Conservation (phyloP, 2,329 filamentous ascomycete species). For the Cryphonectria japonica region DNA sequence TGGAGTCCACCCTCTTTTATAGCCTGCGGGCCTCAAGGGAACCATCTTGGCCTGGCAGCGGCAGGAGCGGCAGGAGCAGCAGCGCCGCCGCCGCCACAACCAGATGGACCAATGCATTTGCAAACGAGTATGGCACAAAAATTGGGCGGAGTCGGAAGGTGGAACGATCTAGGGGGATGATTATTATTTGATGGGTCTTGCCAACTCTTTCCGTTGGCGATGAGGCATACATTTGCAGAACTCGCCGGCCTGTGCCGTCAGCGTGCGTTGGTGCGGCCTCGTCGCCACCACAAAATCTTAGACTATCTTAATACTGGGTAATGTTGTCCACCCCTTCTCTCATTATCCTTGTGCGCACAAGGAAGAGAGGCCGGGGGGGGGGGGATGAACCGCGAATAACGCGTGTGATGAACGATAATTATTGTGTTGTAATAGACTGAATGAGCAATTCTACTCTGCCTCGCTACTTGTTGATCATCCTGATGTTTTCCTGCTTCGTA, state of each 20-base stretch:
- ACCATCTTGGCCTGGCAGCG: background rate
- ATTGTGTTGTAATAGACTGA: slow-evolving; percentile 6
- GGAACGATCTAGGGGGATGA: background rate
- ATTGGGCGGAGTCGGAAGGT: background rate
- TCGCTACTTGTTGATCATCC: background rate
- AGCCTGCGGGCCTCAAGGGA: background rate
- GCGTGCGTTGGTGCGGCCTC: background rate
- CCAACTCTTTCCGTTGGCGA: background rate
- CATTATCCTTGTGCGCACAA: background rate
- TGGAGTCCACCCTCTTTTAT: background rate
- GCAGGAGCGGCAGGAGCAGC: background rate
- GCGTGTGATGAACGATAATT: background rate
- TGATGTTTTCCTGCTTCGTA: background rate
- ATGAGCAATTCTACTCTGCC: background rate
- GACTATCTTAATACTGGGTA: background rate
- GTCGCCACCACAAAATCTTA: background rate
- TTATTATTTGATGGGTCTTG: background rate
- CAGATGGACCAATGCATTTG: background rate
- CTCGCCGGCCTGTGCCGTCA: background rate
- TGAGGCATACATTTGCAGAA: background rate
- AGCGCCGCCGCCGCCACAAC: background rate
- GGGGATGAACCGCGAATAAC: background rate
- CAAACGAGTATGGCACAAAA: background rate
- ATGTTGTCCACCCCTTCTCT: background rate
- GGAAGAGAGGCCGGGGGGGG: background rate